These are phyloP conservation scores for Passalora sequoiae DNA, from an alignment of 2,329 filamentous ascomycete species.

Conservation along the genomic window DNA sequence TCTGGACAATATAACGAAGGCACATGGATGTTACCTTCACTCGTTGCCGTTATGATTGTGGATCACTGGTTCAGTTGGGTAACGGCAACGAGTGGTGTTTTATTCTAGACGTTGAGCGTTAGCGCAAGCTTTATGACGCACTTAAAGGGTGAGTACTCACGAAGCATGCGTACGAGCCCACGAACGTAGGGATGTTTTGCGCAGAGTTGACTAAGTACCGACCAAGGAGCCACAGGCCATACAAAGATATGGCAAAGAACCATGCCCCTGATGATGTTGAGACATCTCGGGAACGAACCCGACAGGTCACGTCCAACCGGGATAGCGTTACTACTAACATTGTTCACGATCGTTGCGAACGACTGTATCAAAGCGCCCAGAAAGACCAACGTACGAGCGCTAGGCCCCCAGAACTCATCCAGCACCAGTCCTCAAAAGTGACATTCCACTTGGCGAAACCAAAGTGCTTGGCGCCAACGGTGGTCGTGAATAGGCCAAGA, in stretches of 20 bases:
- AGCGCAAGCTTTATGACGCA: background rate
- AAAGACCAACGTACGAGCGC: conserved; percentile 39
- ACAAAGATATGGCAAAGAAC: conserved; percentile 38
- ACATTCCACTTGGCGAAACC: conserved; percentile 42
- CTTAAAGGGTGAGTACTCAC: background rate
- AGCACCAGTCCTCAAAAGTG: conserved; percentile 41
- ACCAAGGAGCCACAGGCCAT: conserved; percentile 39
- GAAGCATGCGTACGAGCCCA: conserved; percentile 41
- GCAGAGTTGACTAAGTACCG: conserved; percentile 41
- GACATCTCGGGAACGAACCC: conserved; percentile 39
- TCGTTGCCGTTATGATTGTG: no score
- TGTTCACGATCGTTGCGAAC: conserved; percentile 42
- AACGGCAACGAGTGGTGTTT: conserved; percentile 36
- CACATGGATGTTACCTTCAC: conserved; percentile 41
- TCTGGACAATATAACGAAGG: conserved; percentile 34
- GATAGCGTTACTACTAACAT: conserved; percentile 40
- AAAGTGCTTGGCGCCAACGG: conserved; percentile 32
- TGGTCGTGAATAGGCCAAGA: conserved; percentile 39
- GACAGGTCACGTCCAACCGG: conserved; percentile 41
- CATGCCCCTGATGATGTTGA: conserved; percentile 43
- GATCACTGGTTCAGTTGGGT: conserved; percentile 42
- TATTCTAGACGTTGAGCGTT: background rate
- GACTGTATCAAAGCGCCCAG: conserved; percentile 35
- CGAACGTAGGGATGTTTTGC: conserved; percentile 40
- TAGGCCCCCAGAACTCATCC: conserved; percentile 37